Evolutionary conservation across 2,329 filamentous ascomycete species (phyloP), one percentile per base, ranked within the genome.

Genomic region (Aureobasidium sp.): DNA sequence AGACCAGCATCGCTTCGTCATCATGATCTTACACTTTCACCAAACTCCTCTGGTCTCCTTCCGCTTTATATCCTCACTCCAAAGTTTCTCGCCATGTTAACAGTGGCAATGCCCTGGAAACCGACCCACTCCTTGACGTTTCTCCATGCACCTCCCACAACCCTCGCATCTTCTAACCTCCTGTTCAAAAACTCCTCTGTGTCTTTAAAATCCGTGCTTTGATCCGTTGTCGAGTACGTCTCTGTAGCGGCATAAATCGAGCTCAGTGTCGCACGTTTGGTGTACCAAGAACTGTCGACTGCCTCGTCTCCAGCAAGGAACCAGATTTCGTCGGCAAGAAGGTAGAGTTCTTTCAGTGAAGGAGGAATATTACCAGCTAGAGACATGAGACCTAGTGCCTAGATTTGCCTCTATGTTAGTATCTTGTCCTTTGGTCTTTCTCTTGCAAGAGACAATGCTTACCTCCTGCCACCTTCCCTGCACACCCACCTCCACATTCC

Each of bases 211-310:
- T 83, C 84, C 0, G 81, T 77, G 4, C 87, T 91, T 63, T 79
- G 81, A 74, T 97, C 94, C 63, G 88, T 91, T 27, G 91, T 97
- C 91, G 97, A 97, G 76, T 92, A 96, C 5, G 97, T 79, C 76
- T 99, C 94, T 61, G 87, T 74, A 5, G 76, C 74, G 1, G 90
- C 90, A 70, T 89, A 90, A n/a, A 89, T 80, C 2, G 81, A 80
- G 0, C 83, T 80, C 29, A 90, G 73, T 0, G 79, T 82, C 9
- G 84, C 80, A 3, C 87, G 80, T 71, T 87, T 88, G 2, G 86
- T 86, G 68, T 99, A 99, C 94, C 94, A 99, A 5, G 86, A 87
- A 4, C 85, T 83, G 74, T 97, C 92, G 63, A 97, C 89, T 27
- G 86, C 83, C 27, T 77, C 80, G 74, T 97, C 94, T 55, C 91